These are phyloP conservation scores for Ceratopteris richardii DNA, from an alignment of 75 land plant species.

Conservation along the genomic window DNA sequence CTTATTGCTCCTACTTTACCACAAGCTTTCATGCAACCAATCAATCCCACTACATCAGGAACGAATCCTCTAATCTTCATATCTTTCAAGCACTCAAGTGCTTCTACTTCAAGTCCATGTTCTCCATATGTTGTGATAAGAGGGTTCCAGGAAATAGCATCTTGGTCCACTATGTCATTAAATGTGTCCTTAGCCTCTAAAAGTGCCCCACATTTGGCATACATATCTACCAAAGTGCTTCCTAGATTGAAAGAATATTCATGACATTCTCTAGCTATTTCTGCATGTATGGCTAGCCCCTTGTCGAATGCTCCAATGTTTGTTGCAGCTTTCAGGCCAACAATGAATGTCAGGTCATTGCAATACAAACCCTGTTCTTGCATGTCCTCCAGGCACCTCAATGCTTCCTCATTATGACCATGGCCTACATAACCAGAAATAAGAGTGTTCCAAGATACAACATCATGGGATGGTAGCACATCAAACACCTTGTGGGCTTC, in stretches of 20 bases:
- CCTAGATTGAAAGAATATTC: neutral
- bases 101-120: neutral
- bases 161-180: neutral
- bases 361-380: neutral
- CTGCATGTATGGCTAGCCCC: neutral
- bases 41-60: neutral
- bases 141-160: conserved; percentile 1
- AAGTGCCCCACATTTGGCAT: neutral
- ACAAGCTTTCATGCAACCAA: conserved; percentile 3
- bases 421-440: conserved; percentile 4
- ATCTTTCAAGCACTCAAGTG: neutral
- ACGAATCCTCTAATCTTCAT: neutral
- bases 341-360: neutral
- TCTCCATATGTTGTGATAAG: neutral
- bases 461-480: neutral
- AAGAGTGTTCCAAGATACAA: conserved; percentile 3
- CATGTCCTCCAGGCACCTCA: neutral
- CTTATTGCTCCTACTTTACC: neutral
- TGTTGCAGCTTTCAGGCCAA: neutral
- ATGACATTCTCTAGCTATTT: neutral
- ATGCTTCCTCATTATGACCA: neutral
- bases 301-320: neutral
- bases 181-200: neutral
- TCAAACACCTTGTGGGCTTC: neutral
- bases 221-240: conserved; percentile 1